These are phyloP conservation scores for Isabelozyma rhagii DNA, from an alignment of 805 yeast species.

Conservation along the genomic window DNA sequence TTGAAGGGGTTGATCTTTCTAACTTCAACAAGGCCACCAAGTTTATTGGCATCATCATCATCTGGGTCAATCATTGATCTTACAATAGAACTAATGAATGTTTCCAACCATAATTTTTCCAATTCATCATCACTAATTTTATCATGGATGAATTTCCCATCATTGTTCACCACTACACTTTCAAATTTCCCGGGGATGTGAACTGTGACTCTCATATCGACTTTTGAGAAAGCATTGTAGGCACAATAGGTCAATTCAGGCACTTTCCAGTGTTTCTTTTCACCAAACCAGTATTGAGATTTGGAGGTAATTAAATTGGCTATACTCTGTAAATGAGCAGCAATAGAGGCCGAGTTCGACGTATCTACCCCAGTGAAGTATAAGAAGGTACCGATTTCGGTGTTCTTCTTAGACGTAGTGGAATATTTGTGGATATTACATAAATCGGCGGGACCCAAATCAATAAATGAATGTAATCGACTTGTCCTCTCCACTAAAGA, in stretches of 20 bases:
- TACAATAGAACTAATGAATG: conserved; percentile 67
- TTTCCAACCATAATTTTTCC: conserved; percentile 49
- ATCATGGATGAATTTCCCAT: conserved; percentile 54
- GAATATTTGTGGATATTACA: conserved; percentile 47
- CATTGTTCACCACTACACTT: conserved; percentile 46
- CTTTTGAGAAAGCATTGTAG: conserved; percentile 57
- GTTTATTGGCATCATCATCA: conserved; percentile 59
- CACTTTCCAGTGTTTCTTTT: conserved; percentile 64
- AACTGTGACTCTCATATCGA: conserved; percentile 70
- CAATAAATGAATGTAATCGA: conserved; percentile 55
- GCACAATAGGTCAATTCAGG: conserved; percentile 68
- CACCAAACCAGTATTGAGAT: conserved; percentile 79
- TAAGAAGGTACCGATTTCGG: conserved; percentile 65
- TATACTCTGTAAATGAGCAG: conserved; percentile 67
- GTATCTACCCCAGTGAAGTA: conserved; percentile 77
- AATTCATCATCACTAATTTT: conserved; percentile 56
- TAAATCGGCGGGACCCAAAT: conserved; percentile 72
- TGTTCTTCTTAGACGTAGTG: conserved; percentile 38
- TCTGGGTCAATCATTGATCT: conserved; percentile 67
- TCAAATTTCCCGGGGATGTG: conserved; percentile 75
- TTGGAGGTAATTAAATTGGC: conserved; percentile 59
- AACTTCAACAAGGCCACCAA: conserved; percentile 72
- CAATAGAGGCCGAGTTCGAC: conserved; percentile 72
- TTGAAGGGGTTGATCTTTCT: conserved; percentile 77
- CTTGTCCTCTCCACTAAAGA: conserved; percentile 64